Percentiles rank a stretch among this genome's conserved stretches.
Evolutionary conservation across 805 yeast species (phyloP).

Genomic region (Kuraishia molischiana): DNA sequence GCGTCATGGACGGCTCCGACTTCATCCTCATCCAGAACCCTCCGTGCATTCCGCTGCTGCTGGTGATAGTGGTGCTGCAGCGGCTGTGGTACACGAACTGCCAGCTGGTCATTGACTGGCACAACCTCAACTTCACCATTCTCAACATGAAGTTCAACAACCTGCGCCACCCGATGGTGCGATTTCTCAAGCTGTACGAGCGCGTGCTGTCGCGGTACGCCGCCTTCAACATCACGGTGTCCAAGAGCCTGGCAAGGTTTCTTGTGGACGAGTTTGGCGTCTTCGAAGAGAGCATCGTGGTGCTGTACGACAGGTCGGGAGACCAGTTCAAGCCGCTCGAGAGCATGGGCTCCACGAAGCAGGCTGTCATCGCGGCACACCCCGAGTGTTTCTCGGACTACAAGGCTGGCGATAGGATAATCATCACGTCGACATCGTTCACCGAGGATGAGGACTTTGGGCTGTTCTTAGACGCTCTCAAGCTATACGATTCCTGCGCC

Average conservation of each 20-base stretch:
- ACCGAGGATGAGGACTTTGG: conserved; percentile 91
- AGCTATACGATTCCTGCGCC: conserved; percentile 36
- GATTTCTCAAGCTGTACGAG: conserved; percentile 55
- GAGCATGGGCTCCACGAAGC: conserved; percentile 14
- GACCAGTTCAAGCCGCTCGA: conserved; percentile 47
- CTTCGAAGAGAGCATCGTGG: conserved; percentile 35
- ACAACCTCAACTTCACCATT: conserved; percentile 82
- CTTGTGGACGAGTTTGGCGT: conserved; percentile 48
- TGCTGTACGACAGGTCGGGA: conserved; percentile 84
- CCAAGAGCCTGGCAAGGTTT: conserved; percentile 58
- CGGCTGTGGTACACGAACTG: conserved; percentile 34
- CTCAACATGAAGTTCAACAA: conserved; percentile 53
- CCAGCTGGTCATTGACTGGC: conserved; percentile 86
- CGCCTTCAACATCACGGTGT: conserved; percentile 70
- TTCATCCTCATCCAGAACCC: conserved; percentile 83
- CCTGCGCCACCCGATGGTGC: conserved; percentile 51
- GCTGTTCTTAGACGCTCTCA: conserved; percentile 59
- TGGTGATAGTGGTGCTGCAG: conserved; percentile 48
- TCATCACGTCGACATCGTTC: conserved; percentile 85
- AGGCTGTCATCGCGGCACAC: conserved; percentile 24
- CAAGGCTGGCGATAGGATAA: conserved; percentile 40
- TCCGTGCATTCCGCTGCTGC: conserved; percentile 78
- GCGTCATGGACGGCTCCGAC: conserved; percentile 53
- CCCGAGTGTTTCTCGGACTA: conserved; percentile 18
- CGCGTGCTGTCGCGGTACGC: conserved; percentile 50